These are phyloP conservation scores for Lactarius pseudohatsudake DNA, from an alignment of 768 basidiomycete species.

Conservation along the genomic window DNA sequence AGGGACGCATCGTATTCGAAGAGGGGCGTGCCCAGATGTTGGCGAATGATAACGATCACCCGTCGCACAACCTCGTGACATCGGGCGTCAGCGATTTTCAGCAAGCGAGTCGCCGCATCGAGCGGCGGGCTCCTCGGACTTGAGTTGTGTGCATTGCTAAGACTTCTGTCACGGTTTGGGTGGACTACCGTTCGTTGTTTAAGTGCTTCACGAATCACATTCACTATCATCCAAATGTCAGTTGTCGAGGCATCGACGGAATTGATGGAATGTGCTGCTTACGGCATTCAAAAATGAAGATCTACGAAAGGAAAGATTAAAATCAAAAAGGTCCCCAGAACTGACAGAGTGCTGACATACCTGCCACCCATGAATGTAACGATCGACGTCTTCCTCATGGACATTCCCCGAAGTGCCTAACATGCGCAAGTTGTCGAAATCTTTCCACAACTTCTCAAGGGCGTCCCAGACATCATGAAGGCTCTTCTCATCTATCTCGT, in stretches of 20 bases:
- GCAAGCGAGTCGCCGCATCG: slow-evolving; percentile 39
- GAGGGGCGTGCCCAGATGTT: slow-evolving; percentile 51
- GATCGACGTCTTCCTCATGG: slow-evolving; percentile 52
- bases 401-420: slow-evolving; percentile 41
- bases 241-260: slow-evolving; percentile 15
- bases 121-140: slow-evolving; percentile 30
- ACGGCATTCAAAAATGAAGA: slow-evolving; percentile 90
- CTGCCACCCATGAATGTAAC: slow-evolving; percentile 86
- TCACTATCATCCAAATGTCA: slow-evolving; percentile 47
- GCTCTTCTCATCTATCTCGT: slow-evolving; percentile 55
- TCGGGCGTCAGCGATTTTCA: slow-evolving; percentile 44
- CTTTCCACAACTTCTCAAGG: slow-evolving; percentile 80
- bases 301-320: slow-evolving; percentile 42
- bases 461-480: slow-evolving; percentile 83
- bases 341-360: slow-evolving; percentile 41
- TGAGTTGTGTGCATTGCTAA: slow-evolving; percentile 27
- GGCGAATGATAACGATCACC: slow-evolving; percentile 50
- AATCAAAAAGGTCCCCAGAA: slow-evolving; percentile 14
- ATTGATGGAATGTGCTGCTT: slow-evolving; percentile 38
- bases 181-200: slow-evolving; percentile 52
- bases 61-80: slow-evolving; percentile 47
- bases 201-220: slow-evolving; percentile 82
- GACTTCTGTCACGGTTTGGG: slow-evolving; percentile 25
- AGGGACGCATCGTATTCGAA: slow-evolving; percentile 86
- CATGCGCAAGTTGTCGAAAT: slow-evolving; percentile 66